Evolutionary conservation across 2,329 filamentous ascomycete species (phyloP).

Genomic region (Diplodia sapinea): DNA sequence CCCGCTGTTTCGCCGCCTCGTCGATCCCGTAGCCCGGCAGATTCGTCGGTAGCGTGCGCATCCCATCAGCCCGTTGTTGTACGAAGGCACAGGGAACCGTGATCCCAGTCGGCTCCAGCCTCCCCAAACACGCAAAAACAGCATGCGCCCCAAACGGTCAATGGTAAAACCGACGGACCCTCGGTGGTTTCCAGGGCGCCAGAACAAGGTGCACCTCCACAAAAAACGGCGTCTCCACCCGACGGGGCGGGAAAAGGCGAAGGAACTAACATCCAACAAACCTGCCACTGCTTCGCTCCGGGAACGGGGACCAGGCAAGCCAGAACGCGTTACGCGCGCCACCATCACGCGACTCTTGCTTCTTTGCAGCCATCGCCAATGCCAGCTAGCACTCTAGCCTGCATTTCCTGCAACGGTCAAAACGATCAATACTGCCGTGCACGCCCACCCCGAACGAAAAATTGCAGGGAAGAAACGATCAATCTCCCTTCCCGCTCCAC

Average conservation of each 20-base stretch:
- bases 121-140: background rate
- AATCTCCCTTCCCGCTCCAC: background rate
- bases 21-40: constrained; percentile 21
- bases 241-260: background rate
- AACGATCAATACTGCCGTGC: constrained; percentile 1
- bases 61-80: constrained; percentile 16
- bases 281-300: constrained; percentile 1
- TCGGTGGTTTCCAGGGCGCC: background rate
- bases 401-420: constrained; percentile 2
- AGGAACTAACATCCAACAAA: constrained; percentile 10
- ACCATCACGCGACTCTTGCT: constrained; percentile 20
- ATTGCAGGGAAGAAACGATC: background rate
- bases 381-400: constrained; percentile 1
- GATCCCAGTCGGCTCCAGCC: background rate
- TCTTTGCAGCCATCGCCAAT: constrained; percentile 1
- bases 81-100: background rate
- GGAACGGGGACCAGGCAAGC: constrained; percentile 2
- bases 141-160: background rate
- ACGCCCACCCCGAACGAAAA: background rate
- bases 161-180: background rate
- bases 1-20: constrained; percentile 25
- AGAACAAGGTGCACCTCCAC: constrained; percentile 20
- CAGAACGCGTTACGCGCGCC: constrained; percentile 17
- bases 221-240: constrained; percentile 15
- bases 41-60: constrained; percentile 18